Base-by-base conservation (phyloP, 1,284 basidiomycete species). In the Rhodotorula sp. region DNA sequence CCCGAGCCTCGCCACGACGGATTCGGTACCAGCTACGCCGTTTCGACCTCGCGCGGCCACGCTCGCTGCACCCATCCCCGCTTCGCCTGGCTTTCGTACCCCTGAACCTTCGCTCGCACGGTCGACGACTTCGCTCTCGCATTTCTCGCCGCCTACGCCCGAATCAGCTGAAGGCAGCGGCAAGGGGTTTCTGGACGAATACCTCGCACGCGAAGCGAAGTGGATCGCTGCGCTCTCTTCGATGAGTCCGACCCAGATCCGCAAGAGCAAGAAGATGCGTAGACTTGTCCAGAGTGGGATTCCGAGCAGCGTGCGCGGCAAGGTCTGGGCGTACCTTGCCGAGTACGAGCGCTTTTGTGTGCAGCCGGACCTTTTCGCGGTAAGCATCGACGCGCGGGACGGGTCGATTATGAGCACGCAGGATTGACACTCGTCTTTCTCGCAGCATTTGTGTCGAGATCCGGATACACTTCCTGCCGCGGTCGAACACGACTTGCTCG, bases 231-330 rank as follows among this genome's bases (percentile, higher is more conserved):
- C 63, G 67, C 69, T 66, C 71, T 71, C 26, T 70, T 77, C 60
- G 71, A 45, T 65, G 45, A 29, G 51, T 20, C 51, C 90, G 0
- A 80, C 86, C 4, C 87, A 88, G 69, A 85, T 89, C 6, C 84
- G 86, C 56, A 91, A 91, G 83, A 90, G 84, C 79, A 93, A 93
- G 81, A 95, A 95, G 80, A 85, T 94, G 22, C 85, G 87, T 73
- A 91, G 90, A 77, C 81, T 96, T 44, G 81, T 95, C 22, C 91
- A 93, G 49, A 87, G 76, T 10, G 83, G 89, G 29, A 89, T 97
- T 0, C 94, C 95, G 0, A 86, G 89, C 2, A 90, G 88, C 12
- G 88, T 95, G 24, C 84, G 93, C 30, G 93, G 91, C 68, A 85
- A 88, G 48, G 90, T 94, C 3, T 95, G 92, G 92, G 87, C 87